These are phyloP conservation scores for Neurospora sp. DNA, from an alignment of 495 filamentous ascomycete genomes.

Conservation along the genomic window DNA sequence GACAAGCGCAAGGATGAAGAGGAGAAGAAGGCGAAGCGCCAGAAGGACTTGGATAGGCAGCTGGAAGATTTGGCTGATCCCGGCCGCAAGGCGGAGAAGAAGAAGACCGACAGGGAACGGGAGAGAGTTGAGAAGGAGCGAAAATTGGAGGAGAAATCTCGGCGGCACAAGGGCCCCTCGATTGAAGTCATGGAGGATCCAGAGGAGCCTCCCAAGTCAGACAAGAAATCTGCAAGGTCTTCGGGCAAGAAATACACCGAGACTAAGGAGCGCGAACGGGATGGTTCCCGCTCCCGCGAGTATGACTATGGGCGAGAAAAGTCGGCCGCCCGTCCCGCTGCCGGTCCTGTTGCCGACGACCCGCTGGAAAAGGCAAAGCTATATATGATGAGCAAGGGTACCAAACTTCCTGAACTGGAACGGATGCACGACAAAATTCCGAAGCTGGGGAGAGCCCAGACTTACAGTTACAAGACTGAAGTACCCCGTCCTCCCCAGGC, in stretches of 20 bases:
- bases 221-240: slow-evolving; percentile 29
- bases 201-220: slow-evolving; percentile 16
- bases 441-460: neutral
- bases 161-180: slow-evolving; percentile 16
- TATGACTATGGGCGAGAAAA: slow-evolving; percentile 19
- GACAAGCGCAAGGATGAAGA: slow-evolving; percentile 19
- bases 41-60: slow-evolving; percentile 4
- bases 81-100: slow-evolving; percentile 11
- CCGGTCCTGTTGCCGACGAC: neutral
- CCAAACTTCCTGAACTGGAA: neutral
- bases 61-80: slow-evolving; percentile 11
- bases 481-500: slow-evolving; percentile 27
- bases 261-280: slow-evolving; percentile 20
- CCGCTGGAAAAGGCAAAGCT: neutral
- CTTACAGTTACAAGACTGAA: slow-evolving; percentile 16
- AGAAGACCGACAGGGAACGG: slow-evolving; percentile 9
- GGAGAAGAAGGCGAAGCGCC: slow-evolving; percentile 16
- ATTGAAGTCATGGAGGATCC: slow-evolving; percentile 20
- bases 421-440: neutral
- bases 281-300: slow-evolving; percentile 19
- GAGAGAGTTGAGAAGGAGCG: slow-evolving; percentile 21
- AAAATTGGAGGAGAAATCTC: slow-evolving; percentile 27
- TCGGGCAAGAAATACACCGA: slow-evolving; percentile 28
- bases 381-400: neutral
- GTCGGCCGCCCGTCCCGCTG: slow-evolving; percentile 15